phyloP scores from a whole-genome alignment of 345 rosid species.

The Populus simonii region DNA sequence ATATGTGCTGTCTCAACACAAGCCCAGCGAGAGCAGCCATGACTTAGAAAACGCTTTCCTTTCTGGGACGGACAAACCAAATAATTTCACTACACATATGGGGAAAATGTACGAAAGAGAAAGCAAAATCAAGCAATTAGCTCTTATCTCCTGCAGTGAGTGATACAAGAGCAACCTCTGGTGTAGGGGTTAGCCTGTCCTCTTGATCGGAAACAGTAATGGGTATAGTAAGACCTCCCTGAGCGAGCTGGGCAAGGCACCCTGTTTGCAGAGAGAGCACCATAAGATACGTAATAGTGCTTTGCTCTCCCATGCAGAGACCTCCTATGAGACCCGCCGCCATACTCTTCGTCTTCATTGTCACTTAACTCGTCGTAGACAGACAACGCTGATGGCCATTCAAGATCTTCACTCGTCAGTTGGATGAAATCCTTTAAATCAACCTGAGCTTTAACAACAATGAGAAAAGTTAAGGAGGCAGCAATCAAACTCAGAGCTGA shows the following conservation, averaged over 20 bases:
- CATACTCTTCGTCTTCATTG: neutral
- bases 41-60: too few species aligned
- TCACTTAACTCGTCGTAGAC: conserved; percentile 5
- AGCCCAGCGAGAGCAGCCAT: too few species aligned
- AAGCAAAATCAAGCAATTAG: neutral
- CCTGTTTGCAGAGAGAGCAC: conserved; percentile 27
- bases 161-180: conserved; percentile 28
- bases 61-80: too few species aligned
- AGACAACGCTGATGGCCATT: conserved; percentile 10
- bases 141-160: conserved; percentile 19
- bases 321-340: conserved; percentile 5
- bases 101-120: neutral
- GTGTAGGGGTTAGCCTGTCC: conserved; percentile 21
- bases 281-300: conserved; percentile 24
- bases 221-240: conserved; percentile 28
- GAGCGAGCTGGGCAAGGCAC: conserved; percentile 31
- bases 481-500: conserved; percentile 1
- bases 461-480: neutral
- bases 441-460: neutral
- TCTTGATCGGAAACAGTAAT: conserved; percentile 16
- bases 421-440: conserved; percentile 1
- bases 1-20: too few species aligned
- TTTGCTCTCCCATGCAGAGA: neutral
- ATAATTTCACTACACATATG: too few species aligned
- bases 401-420: conserved; percentile 4